These are phyloP conservation scores for Cladobotryum protrusum DNA, from an alignment of 2,329 filamentous ascomycete species.

Conservation along the genomic window DNA sequence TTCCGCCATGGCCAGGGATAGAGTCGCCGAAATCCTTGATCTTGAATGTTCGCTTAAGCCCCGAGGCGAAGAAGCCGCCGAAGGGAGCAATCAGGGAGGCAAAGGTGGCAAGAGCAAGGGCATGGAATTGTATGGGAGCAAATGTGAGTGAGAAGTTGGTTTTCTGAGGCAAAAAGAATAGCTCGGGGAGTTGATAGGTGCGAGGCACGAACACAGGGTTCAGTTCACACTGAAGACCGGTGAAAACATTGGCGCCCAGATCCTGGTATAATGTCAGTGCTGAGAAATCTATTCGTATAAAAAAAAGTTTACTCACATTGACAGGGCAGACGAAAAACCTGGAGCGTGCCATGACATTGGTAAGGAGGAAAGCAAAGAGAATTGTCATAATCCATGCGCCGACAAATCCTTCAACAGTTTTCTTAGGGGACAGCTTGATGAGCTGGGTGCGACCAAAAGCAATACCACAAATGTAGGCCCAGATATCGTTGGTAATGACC, in stretches of 20 bases:
- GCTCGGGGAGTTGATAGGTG: constrained; percentile 65
- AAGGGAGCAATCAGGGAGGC: constrained; percentile 96
- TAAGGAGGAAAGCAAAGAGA: constrained; percentile 74
- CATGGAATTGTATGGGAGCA: constrained; percentile 88
- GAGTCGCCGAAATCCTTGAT: constrained; percentile 99
- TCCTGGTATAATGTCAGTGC: constrained; percentile 41
- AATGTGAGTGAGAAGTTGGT: constrained; percentile 61
- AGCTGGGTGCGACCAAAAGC: constrained; percentile 93
- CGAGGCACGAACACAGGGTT: constrained; percentile 87
- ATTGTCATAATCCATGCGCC: constrained; percentile 95
- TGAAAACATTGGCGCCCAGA: constrained; percentile 87
- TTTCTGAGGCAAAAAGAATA: constrained; percentile 61
- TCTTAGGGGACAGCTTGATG: constrained; percentile 97
- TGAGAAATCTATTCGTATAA: not conserved
- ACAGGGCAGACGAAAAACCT: constrained; percentile 99
- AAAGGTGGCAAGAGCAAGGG: constrained; percentile 83
- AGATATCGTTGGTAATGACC: constrained; percentile 98
- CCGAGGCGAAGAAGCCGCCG: constrained; percentile 96
- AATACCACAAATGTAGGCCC: constrained; percentile 95
- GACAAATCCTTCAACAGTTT: constrained; percentile 96
- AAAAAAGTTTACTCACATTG: constrained; percentile 52
- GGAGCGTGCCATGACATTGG: constrained; percentile 78
- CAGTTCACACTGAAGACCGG: constrained; percentile 78
- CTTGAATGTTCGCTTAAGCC: constrained; percentile 97
- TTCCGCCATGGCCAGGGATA: constrained; percentile 94